These are phyloP conservation scores for Zea mays DNA, from an alignment of 176 grass and related monocot genomes.

Conservation along the genomic window Zm-B73-REFERENCE-NAM-5.0 NC_050098.1:216806001-216806500, in stretches of 20 bases:
- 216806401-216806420: conserved; percentile 18
- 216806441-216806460: neutral
- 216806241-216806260: conserved; percentile 1
- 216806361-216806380: too few relatives aligned
- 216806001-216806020: neutral
- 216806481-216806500: too few relatives aligned
- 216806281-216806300: too few relatives aligned
- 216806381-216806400: too few relatives aligned
- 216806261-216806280: too few relatives aligned
- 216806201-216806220: neutral
- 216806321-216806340: too few relatives aligned
- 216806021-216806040: neutral
- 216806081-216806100: neutral
- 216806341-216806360: too few relatives aligned
- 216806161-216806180: conserved; percentile 14
- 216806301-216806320: too few relatives aligned
- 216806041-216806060: neutral
- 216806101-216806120: too few relatives aligned
- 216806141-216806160: neutral
- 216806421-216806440: neutral
- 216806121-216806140: neutral
- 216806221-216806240: neutral
- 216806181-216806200: neutral
- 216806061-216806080: neutral
- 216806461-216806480: too few relatives aligned